Conservation (phyloP, 768 basidiomycete species). For the Trametes villosa region DNA sequence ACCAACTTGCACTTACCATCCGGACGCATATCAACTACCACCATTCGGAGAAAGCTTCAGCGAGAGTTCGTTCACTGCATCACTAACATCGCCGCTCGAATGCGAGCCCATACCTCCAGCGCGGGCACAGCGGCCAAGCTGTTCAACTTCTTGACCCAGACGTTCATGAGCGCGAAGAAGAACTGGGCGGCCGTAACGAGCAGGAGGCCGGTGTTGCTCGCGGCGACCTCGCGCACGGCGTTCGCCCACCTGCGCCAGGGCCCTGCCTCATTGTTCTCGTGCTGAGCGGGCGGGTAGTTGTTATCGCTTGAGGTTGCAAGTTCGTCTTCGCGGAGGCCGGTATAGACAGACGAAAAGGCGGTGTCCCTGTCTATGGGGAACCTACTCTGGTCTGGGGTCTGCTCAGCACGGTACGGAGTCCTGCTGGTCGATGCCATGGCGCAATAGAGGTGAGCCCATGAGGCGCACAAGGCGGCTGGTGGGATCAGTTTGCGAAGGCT, state of each 20-base stretch:
- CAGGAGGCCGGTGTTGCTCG: slow-evolving; percentile 59
- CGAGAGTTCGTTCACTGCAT: background rate
- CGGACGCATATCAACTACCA: slow-evolving; percentile 59
- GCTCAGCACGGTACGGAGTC: background rate
- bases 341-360: background rate
- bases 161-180: slow-evolving; percentile 64
- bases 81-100: background rate
- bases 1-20: too few relatives aligned
- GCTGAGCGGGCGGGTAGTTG: too few relatives aligned
- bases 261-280: too few relatives aligned
- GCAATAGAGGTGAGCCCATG: too few relatives aligned
- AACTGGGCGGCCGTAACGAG: slow-evolving; percentile 62
- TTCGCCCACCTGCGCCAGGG: too few relatives aligned
- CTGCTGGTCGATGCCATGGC: too few relatives aligned
- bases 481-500: too few relatives aligned
- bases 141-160: slow-evolving; percentile 66
- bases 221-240: too few relatives aligned
- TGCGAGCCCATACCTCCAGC: slow-evolving; percentile 62
- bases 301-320: too few relatives aligned
- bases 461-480: too few relatives aligned
- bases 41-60: background rate
- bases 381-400: background rate
- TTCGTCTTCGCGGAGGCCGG: background rate
- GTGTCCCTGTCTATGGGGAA: background rate
- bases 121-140: slow-evolving; percentile 59